Evolutionary conservation across 371 early-diverging fungal genomes (phyloP), one percentile per base, ranked within the genome.

Genomic region (Nematocida sp.): DNA sequence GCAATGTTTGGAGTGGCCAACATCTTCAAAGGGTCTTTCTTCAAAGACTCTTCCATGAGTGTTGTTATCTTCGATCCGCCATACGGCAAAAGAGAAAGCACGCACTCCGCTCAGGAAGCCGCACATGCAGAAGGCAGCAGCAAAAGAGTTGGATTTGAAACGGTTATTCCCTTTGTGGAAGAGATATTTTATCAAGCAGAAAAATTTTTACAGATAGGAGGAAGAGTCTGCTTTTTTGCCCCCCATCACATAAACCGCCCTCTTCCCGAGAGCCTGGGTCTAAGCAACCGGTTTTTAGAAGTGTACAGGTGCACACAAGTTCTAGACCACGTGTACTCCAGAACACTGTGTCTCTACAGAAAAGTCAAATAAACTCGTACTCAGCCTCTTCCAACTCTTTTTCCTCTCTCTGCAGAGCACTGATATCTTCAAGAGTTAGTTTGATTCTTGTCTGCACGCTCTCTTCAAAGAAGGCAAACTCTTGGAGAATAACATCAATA

Each of bases 31-130:
- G 21, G n/a, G n/a, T 36, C 31, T 29, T 11, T 63, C 31, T 54
- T 77, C 21, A 34, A 29, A 17, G 27, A 29, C 15, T 58, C 21
- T 23, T 23, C 63, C 19, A 53, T 67, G 4, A 76, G 77, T 74
- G 65, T 40, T 48, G 62, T 78, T 40, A 29, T 78, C 29, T 63
- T 52, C 7, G 78, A 78, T 46, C 63, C 66, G 17, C 78, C 78
- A 23, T 78, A 78, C 36, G 78, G 78, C 15, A 25, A 55, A 36
- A 63, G 78, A 55, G 76, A 60, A 54, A 74, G 79, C n/a, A 25
- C 19, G 19, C 31, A 4, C 52, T 38, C n/a, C 40, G 46, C 19
- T n/a, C 43, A 4, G 3, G 19, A 1, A 41, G 57, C 37, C n/a
- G 1, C 27, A 45, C 56, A 32, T 2, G 21, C 45, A 49, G 40